A percentile compares a stretch with the other conserved stretches of the same genome.
Evolutionary conservation across 2,329 filamentous ascomycete species (phyloP).

Genomic region (Biscogniauxia marginata): DNA sequence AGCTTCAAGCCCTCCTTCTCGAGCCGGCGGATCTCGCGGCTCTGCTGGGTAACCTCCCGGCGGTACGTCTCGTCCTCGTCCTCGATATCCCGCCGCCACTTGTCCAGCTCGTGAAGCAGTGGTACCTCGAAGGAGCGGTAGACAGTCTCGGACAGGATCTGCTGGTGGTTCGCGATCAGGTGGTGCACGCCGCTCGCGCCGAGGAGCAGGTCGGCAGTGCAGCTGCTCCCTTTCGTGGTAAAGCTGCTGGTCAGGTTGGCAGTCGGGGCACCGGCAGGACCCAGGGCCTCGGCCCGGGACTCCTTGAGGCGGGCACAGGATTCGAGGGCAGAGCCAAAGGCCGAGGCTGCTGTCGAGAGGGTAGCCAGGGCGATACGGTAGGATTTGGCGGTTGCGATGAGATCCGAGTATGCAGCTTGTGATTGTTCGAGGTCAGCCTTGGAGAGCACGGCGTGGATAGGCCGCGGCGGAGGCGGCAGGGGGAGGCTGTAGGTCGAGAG

Average conservation of each 20-base stretch:
- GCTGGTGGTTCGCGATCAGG: constrained; percentile 67
- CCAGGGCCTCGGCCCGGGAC: constrained; percentile 58
- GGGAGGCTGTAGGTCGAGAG: constrained; percentile 59
- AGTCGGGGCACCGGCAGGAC: constrained; percentile 20
- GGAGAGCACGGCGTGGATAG: constrained; percentile 59
- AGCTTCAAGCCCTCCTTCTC: constrained; percentile 65
- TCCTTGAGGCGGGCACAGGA: constrained; percentile 68
- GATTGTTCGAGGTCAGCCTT: constrained; percentile 63
- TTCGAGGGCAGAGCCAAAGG: constrained; percentile 65
- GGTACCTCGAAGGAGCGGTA: constrained; percentile 68
- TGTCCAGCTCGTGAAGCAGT: constrained; percentile 66
- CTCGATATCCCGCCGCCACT: constrained; percentile 61
- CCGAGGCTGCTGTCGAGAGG: constrained; percentile 59
- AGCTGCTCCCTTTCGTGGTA: constrained; percentile 45
- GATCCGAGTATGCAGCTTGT: constrained; percentile 61
- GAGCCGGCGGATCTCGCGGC: constrained; percentile 59
- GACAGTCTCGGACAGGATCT: constrained; percentile 67
- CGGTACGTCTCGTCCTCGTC: constrained; percentile 64
- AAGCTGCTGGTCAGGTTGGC: constrained; percentile 46
- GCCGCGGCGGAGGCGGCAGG: constrained; percentile 57
- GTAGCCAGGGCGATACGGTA: constrained; percentile 62
- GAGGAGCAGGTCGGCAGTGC: constrained; percentile 63
- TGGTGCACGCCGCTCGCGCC: constrained; percentile 65
- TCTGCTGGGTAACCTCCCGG: constrained; percentile 52
- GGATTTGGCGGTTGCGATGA: constrained; percentile 60